Conservation (phyloP, 78 protist genomes). For the Emiliania huxleyi region DNA sequence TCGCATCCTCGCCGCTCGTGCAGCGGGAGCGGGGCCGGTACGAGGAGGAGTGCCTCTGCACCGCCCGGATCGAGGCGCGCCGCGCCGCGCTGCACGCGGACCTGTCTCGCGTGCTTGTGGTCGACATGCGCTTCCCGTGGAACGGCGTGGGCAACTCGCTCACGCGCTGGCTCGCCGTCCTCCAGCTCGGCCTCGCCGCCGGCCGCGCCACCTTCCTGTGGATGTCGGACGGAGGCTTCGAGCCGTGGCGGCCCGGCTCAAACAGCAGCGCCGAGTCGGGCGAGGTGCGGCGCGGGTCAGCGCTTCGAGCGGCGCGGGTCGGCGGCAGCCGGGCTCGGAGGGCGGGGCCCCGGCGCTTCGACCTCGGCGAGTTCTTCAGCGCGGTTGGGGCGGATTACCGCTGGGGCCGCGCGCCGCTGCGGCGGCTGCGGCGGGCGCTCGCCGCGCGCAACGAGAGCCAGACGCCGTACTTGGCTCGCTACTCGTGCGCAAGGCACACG, state of each 20-base stretch:
- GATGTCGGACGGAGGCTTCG: neutral
- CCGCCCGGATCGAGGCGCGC: neutral
- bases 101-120: neutral
- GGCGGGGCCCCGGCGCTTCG: no score
- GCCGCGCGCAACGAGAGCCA: neutral
- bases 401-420: neutral
- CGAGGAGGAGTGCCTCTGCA: neutral
- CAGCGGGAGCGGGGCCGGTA: neutral
- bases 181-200: neutral
- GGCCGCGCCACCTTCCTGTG: conserved; percentile 22
- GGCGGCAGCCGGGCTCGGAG: no score
- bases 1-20: neutral
- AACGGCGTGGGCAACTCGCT: conserved; percentile 13
- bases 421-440: neutral
- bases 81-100: neutral
- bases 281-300: no score
- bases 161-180: neutral
- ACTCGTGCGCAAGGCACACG: neutral
- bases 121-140: neutral
- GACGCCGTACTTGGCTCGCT: neutral
- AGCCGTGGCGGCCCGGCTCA: no score
- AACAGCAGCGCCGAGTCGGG: no score
- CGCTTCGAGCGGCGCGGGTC: no score
- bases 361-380: neutral
- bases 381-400: neutral